Evolutionary conservation across 495 filamentous ascomycete species (phyloP), one percentile per base, ranked within the genome.

Genomic region (Daldinia decipiens): DNA sequence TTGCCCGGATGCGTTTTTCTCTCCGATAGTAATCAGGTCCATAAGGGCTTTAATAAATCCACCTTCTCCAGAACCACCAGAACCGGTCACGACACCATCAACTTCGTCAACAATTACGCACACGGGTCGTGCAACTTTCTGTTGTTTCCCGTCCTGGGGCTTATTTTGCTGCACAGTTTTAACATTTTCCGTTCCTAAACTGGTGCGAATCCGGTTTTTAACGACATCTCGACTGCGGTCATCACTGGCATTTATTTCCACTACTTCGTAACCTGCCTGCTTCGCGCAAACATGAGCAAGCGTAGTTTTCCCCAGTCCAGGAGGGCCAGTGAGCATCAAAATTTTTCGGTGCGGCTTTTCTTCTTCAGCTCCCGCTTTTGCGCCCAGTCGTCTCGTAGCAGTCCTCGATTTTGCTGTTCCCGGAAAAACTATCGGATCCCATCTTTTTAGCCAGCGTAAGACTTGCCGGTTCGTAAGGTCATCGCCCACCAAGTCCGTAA

Each of bases 81-180:
- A 89, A 17, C 95, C 93, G 38, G 88, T 84, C 40, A 94, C 92
- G 4, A 95, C 95, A 50, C 95, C 95, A 75, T 99, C 95, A 5
- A 98, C 95, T 79, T 99, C 95, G 74, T 99, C 95, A 0, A 99
- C 92, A 9, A 99, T 88, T 5, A 99, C 89, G 73, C 95, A 98
- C 1, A 98, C 90, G 11, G 95, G 95, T 62, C 89, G 91, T 12
- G 90, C 93, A n/a, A 90, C 85, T 71, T 91, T 92, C 54, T 88
- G 86, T 5, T 89, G 84, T 67, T 92, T 90, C 3, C 82, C 85
- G 9, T 76, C 60, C 53, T 80, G 73, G 8, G 83, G 82, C 38
- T 88, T 88, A 67, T 85, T 89, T 40, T 90, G 85, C 58, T 90
- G 88, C 40, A 94, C 88, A 19, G 89, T 91, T 77, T 92, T 94